phyloP scores from a whole-genome alignment of 441 rosid genomes.

The Croton setiger region DNA sequence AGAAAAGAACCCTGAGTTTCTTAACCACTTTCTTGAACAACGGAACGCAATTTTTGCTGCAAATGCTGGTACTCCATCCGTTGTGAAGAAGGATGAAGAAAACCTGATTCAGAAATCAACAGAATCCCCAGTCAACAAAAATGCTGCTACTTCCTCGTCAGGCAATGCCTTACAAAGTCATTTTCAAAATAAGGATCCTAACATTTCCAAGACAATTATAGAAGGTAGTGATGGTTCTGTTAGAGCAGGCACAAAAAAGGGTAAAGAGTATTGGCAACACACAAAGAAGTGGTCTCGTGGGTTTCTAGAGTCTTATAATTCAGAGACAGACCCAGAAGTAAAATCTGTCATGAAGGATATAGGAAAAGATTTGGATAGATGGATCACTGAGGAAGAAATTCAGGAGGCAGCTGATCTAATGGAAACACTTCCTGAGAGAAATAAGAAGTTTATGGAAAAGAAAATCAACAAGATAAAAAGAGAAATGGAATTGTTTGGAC shows the following conservation, averaged over 20 bases:
- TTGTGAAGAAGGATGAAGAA: constrained; percentile 38
- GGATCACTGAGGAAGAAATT: constrained; percentile 92
- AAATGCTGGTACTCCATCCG: constrained; percentile 31
- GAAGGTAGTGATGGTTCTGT: constrained; percentile 89
- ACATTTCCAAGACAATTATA: constrained; percentile 52
- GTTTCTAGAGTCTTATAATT: constrained; percentile 71
- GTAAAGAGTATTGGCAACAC: constrained; percentile 91
- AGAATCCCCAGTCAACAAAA: constrained; percentile 28
- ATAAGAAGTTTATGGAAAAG: constrained; percentile 69
- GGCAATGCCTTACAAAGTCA: constrained; percentile 27
- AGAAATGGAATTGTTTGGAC: constrained; percentile 92
- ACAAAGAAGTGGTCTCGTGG: constrained; percentile 94
- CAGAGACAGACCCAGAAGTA: constrained; percentile 78
- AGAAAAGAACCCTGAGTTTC: constrained; percentile 60
- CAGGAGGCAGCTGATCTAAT: constrained; percentile 74
- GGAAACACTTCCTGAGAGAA: constrained; percentile 52
- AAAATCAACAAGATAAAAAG: constrained; percentile 76
- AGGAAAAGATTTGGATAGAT: constrained; percentile 87
- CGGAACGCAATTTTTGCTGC: constrained; percentile 44
- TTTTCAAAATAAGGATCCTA: constrained; percentile 26
- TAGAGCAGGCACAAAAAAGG: constrained; percentile 72
- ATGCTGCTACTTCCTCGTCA: constrained; percentile 34
- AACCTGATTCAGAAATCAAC: constrained; percentile 36
- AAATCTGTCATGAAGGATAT: constrained; percentile 81
- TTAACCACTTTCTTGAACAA: constrained; percentile 45